Conservation (phyloP, 169 alveolate species). For the Plasmodium fragile region DNA sequence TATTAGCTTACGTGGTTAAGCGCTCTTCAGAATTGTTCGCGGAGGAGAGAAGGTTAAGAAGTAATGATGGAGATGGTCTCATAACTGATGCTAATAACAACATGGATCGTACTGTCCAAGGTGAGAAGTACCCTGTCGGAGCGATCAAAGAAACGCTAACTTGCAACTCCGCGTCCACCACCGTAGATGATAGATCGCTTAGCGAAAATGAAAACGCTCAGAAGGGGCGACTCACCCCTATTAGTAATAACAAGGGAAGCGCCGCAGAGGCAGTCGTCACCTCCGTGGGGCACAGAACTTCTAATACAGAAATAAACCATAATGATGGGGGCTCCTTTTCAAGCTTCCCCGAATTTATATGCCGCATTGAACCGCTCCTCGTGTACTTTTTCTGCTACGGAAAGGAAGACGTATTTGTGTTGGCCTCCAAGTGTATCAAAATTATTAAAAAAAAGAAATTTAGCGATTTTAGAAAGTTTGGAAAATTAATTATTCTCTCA, state of each 20-base stretch:
- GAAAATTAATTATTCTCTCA: conserved; percentile 56
- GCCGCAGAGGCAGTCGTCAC: not conserved
- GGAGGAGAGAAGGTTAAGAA: not conserved
- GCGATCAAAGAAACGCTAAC: not conserved
- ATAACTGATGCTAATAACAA: not conserved
- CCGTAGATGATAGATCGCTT: not conserved
- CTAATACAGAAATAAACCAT: not conserved
- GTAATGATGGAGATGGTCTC: not conserved
- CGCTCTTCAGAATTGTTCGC: not conserved
- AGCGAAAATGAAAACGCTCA: not conserved
- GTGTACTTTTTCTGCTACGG: conserved; percentile 74
- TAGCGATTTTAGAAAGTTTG: conserved; percentile 56
- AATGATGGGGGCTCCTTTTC: not conserved
- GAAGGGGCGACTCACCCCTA: not conserved
- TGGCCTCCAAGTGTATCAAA: conserved; percentile 68
- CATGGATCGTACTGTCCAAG: not conserved
- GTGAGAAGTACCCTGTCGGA: not conserved
- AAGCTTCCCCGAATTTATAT: conserved; percentile 25
- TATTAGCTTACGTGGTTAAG: conserved; percentile 30
- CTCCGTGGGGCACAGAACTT: not conserved
- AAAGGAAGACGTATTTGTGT: conserved; percentile 63
- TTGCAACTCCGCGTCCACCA: not conserved
- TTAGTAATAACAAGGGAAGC: not conserved
- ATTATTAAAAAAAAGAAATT: conserved; percentile 39
- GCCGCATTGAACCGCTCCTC: conserved; percentile 62